phyloP scores from a whole-genome alignment of 495 filamentous ascomycete genomes.

The Penicillium cosmopolitanum region DNA sequence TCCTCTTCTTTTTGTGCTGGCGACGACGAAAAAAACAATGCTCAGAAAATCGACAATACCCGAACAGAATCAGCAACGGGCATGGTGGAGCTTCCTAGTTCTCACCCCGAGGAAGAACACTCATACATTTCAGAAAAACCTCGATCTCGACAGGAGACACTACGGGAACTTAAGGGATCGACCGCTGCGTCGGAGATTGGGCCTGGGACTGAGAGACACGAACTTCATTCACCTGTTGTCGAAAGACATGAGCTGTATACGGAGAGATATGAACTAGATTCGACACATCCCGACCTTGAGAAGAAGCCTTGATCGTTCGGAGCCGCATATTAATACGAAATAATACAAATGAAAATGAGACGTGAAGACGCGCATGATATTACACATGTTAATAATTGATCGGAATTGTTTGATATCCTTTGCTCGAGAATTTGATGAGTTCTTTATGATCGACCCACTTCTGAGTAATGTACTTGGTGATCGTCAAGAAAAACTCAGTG shows the following conservation, averaged over 20 bases:
- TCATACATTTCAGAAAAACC: slow-evolving; percentile 1
- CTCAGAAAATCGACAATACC: neutral
- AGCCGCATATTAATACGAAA: neutral
- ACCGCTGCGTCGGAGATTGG: neutral
- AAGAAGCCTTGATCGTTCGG: neutral
- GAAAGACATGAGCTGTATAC: neutral
- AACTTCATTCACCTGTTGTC: neutral
- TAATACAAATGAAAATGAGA: neutral
- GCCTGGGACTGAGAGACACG: neutral
- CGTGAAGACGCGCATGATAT: neutral
- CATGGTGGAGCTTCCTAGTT: neutral
- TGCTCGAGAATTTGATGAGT: too few species aligned
- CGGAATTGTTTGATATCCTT: neutral
- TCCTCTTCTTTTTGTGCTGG: slow-evolving; percentile 36
- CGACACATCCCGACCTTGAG: neutral
- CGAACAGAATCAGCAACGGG: neutral
- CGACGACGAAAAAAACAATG: slow-evolving; percentile 7
- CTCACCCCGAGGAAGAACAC: neutral
- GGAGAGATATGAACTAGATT: neutral
- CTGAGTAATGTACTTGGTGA: neutral
- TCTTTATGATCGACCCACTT: neutral
- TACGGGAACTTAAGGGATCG: neutral
- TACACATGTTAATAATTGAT: neutral
- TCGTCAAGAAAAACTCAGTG: too few species aligned
- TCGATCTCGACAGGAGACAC: neutral